Evolutionary conservation across 495 filamentous ascomycete genomes (phyloP).

Genomic region (Neurospora sp.): DNA sequence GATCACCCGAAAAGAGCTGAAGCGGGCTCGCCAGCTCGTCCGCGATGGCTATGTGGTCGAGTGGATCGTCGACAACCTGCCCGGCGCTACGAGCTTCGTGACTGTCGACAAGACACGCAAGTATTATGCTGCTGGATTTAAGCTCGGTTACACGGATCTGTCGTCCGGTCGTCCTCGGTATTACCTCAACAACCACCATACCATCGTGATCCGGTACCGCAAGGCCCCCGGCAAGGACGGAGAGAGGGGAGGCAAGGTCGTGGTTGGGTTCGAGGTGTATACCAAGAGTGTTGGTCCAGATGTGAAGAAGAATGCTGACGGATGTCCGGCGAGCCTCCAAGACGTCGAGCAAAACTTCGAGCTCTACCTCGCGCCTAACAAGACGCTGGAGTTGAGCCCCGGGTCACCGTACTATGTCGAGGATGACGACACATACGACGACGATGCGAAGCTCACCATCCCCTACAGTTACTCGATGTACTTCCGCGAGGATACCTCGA

Average conservation of each 20-base stretch:
- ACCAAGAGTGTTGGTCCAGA: constrained; percentile 68
- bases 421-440: constrained; percentile 43
- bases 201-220: constrained; percentile 77
- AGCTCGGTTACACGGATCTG: constrained; percentile 70
- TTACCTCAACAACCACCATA: constrained; percentile 88
- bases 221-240: constrained; percentile 59
- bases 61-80: constrained; percentile 95
- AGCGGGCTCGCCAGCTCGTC: constrained; percentile 64
- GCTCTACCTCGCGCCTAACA: constrained; percentile 55
- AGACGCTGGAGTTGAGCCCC: constrained; percentile 39
- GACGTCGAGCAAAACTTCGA: constrained; percentile 54
- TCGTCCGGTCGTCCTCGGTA: constrained; percentile 55
- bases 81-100: constrained; percentile 87
- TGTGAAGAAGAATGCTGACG: constrained; percentile 44
- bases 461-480: constrained; percentile 92
- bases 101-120: constrained; percentile 80
- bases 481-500: constrained; percentile 71
- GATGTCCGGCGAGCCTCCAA: constrained; percentile 59
- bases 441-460: constrained; percentile 62
- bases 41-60: constrained; percentile 80
- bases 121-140: constrained; percentile 95
- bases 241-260: constrained; percentile 63
- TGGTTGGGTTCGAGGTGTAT: constrained; percentile 91
- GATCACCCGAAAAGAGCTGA: constrained; percentile 55
- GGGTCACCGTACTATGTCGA: constrained; percentile 49